Evolutionary conservation across 768 basidiomycete genomes (phyloP).

Genomic region (Trametes cubensis): DNA sequence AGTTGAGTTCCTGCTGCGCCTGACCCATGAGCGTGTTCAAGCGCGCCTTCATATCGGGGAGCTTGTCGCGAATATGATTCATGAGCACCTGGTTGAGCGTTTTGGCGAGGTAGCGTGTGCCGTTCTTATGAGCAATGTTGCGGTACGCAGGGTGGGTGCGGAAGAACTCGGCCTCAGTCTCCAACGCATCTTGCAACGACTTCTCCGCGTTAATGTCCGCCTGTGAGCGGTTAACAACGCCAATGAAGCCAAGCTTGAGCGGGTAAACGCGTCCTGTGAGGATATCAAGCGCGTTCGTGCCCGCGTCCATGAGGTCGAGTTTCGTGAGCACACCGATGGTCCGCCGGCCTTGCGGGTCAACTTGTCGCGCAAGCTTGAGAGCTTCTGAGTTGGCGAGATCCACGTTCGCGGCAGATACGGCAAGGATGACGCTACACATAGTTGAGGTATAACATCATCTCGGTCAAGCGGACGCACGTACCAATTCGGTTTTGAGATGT

Average conservation of each 20-base stretch:
- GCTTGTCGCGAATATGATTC: slow-evolving; percentile 97
- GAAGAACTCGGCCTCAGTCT: slow-evolving; percentile 91
- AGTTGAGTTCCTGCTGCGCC: slow-evolving; percentile 96
- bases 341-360: slow-evolving; percentile 94
- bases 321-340: slow-evolving; percentile 98
- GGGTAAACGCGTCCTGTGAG: slow-evolving; percentile 97
- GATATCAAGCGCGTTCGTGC: slow-evolving; percentile 96
- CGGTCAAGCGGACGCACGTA: slow-evolving; percentile 37
- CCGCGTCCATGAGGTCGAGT: slow-evolving; percentile 98
- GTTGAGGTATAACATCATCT: not conserved
- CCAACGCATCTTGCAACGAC: slow-evolving; percentile 81
- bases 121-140: slow-evolving; percentile 96
- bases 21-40: slow-evolving; percentile 98
- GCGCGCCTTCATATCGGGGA: slow-evolving; percentile 99
- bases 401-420: slow-evolving; percentile 96
- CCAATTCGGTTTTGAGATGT: slow-evolving; percentile 97
- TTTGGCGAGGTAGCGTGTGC: slow-evolving; percentile 93
- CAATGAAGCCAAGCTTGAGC: slow-evolving; percentile 96
- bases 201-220: slow-evolving; percentile 93
- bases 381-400: slow-evolving; percentile 99
- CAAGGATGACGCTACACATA: slow-evolving; percentile 79
- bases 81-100: slow-evolving; percentile 93
- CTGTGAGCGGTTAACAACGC: slow-evolving; percentile 96
- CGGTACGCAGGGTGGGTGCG: slow-evolving; percentile 86
- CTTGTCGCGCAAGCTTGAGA: slow-evolving; percentile 91